phyloP scores from a whole-genome alignment of 345 rosid genomes.

The Schrenkiella parvula region DNA sequence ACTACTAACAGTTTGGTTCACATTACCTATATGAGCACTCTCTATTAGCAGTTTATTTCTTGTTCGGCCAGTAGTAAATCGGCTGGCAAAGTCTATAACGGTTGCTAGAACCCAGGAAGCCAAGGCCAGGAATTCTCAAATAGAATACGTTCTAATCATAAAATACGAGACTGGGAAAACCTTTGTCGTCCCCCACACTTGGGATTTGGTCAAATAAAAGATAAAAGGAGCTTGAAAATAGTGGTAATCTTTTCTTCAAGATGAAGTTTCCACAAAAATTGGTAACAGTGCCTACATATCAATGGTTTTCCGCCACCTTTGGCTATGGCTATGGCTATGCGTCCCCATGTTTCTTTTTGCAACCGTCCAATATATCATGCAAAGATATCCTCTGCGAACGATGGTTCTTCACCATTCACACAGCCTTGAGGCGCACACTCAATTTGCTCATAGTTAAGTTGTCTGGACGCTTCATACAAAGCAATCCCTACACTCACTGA shows the following conservation, averaged over 20 bases:
- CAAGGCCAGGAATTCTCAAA: not conserved
- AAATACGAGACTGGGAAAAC: not conserved
- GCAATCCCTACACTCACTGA: conserved; percentile 93
- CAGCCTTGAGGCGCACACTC: conserved; percentile 35
- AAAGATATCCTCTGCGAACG: conserved; percentile 62
- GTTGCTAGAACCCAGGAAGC: not conserved
- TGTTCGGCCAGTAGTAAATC: not conserved
- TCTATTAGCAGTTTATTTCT: not conserved
- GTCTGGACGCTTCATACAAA: conserved; percentile 85
- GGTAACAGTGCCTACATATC: not conserved
- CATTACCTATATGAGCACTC: not conserved
- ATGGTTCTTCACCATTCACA: conserved; percentile 31
- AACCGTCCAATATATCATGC: conserved; percentile 34
- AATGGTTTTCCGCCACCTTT: not conserved
- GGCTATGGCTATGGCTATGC: not conserved
- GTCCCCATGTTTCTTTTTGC: not conserved
- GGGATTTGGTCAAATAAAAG: not conserved
- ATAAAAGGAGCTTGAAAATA: not conserved
- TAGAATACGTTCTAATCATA: not conserved
- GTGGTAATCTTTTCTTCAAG: not conserved
- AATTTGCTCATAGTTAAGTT: conserved; percentile 74
- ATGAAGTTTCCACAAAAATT: not conserved
- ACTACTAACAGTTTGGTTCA: not conserved
- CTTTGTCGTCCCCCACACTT: not conserved
- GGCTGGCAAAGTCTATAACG: not conserved